Conservation (phyloP, 2,329 filamentous ascomycete species). For the Colletotrichum trifolii region DNA sequence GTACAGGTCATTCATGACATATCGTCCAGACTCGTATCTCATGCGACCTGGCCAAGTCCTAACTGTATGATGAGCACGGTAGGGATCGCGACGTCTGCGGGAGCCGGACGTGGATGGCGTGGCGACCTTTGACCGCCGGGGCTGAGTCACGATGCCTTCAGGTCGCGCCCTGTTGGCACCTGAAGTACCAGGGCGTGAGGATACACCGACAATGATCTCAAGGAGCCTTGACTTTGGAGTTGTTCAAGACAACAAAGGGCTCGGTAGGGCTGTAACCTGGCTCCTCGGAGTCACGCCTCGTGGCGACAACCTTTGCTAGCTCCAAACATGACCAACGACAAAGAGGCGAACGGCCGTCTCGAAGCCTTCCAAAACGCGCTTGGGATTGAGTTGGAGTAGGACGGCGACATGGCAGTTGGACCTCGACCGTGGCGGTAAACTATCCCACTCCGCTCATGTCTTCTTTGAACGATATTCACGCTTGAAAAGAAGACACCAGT, state of each 20-base stretch:
- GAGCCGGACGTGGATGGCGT: background rate
- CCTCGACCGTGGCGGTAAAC: background rate
- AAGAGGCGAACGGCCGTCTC: background rate
- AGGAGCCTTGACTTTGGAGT: background rate
- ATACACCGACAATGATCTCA: background rate
- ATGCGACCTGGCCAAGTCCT: background rate
- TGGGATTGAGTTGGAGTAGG: background rate
- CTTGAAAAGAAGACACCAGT: too few species aligned
- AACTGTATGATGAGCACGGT: too few species aligned
- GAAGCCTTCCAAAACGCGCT: background rate
- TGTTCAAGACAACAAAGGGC: background rate
- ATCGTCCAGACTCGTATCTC: background rate
- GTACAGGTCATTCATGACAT: background rate
- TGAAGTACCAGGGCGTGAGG: background rate
- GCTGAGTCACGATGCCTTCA: background rate
- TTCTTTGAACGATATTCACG: too few species aligned
- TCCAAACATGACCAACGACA: conserved; percentile 28
- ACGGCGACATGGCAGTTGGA: background rate
- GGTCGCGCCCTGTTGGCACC: background rate
- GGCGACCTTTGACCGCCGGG: background rate
- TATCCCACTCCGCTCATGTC: too few species aligned
- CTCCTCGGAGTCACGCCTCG: background rate
- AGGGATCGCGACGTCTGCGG: conserved; percentile 1
- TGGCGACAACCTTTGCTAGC: conserved; percentile 21
- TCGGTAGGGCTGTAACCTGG: background rate